Evolutionary conservation across 2,329 filamentous ascomycete genomes (phyloP), one percentile per base, ranked within the genome.

Genomic region (Claviceps spartinae): DNA sequence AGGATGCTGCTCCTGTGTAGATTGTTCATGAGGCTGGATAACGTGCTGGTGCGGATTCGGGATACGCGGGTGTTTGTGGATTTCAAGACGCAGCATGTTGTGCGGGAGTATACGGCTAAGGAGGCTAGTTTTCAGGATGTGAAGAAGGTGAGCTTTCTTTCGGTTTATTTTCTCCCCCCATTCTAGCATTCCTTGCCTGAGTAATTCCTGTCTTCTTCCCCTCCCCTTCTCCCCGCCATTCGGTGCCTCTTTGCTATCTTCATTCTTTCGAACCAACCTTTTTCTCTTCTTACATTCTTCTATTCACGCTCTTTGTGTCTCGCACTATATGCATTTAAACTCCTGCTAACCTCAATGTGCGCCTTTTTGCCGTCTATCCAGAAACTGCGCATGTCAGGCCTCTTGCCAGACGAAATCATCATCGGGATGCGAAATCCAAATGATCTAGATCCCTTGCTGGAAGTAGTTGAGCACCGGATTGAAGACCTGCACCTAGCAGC

Each of bases 1-100:
- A 77, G 93, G 52, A 82, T 98, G 69, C 76, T 98, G 52, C 74
- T 98, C 55, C 78, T 98, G 3, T 82, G 81, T 58, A 78, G 93
- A 24, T 83, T 96, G 64, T 98, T 95, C 68, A 87, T 98, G 84
- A 78, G 93, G 54, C 74, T 98, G 41, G 93, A 98, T 62, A 85
- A 88, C 61, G 93, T 98, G 46, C 63, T 98, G 44, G 79, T 96
- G 54, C 77, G 93, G 53, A 79, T 98, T 53, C 77, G 91, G 52
- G 93, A 98, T 64, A 97, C 91, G 1, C 77, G 93, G 56, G 75
- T 98, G 37, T 98, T 94, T 66, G 80, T 96, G 52, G 93, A 98
- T 65, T 95, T 97, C 65, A 79, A 74, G 43, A 82, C 77, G 18
- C 79, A 84, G 49, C 80, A 86, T 62, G 84, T 97, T 34, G 83